These are phyloP conservation scores for Teunomyces cretensis DNA, from an alignment of 805 yeast genomes.

Conservation along the genomic window DNA sequence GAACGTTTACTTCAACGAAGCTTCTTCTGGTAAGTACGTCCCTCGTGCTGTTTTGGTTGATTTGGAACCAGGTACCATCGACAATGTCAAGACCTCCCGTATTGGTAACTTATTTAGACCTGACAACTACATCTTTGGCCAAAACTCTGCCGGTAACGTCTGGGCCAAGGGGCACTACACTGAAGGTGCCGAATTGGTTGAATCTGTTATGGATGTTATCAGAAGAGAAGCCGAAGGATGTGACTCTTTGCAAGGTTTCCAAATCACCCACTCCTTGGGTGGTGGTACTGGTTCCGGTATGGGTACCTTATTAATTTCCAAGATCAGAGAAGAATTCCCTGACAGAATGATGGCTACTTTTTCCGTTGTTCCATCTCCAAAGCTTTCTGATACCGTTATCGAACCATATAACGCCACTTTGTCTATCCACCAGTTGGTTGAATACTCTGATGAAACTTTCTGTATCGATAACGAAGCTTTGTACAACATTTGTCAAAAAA, in stretches of 20 bases:
- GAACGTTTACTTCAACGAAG: constrained; percentile 86
- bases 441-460: constrained; percentile 89
- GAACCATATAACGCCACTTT: constrained; percentile 94
- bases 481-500: constrained; percentile 83
- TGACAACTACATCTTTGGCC: constrained; percentile 86
- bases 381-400: constrained; percentile 88
- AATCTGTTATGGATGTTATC: constrained; percentile 82
- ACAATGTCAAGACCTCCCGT: constrained; percentile 74
- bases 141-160: constrained; percentile 90
- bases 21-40: constrained; percentile 82
- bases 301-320: constrained; percentile 85
- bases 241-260: constrained; percentile 94
- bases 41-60: constrained; percentile 93
- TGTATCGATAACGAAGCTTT: constrained; percentile 94
- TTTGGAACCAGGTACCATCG: constrained; percentile 93
- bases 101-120: constrained; percentile 89
- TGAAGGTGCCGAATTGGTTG: constrained; percentile 93
- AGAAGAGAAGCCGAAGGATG: constrained; percentile 94
- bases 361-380: constrained; percentile 90
- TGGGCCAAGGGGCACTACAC: constrained; percentile 98
- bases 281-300: constrained; percentile 97
- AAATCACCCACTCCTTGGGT: constrained; percentile 59
- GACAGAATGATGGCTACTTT: constrained; percentile 96
- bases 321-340: constrained; percentile 88
- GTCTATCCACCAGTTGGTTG: constrained; percentile 88